Base-by-base conservation (phyloP, 805 yeast species). In the Novakomyces olei region DNA sequence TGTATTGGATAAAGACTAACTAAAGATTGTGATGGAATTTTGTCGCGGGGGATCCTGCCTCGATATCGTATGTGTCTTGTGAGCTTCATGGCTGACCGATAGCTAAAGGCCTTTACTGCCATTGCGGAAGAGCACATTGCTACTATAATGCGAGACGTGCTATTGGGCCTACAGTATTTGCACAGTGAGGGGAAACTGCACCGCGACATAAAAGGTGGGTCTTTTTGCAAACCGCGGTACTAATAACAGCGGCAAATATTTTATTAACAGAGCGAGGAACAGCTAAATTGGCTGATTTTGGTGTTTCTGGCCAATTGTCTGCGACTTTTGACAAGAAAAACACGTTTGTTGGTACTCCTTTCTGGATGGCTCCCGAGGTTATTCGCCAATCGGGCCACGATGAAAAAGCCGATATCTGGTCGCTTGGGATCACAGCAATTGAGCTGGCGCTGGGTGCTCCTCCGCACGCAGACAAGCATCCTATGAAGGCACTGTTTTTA, bases 281-380 rank as follows among this genome's bases (percentile, higher is more conserved):
- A 19, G 68, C 83, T 26, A 85, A 83, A 48, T 54, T 83, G 20
- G 94, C 81, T 0, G 96, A 85, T 54, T 83, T 83, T 57, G 96
- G 96, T 1, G 94, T 83, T 3, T 69, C 85, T 44, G 88, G 88
- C 0, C 88, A 80, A 49, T 59, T 83, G 18, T 64, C 72, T 15
- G 53, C 59, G 29, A 8, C 15, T 8, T 36, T 53, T 29, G 51
- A 57, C 15, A 60, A 60, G 38, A 65, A 72, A 40, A 67, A 66
- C 35, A 78, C 94, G 0, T 73, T 83, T 60, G 93, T 81, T 33
- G 96, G 96, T 1, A 81, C 95, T 0, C 94, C 95, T 9, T 79
- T 69, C 51, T 83, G 95, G 95, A 83, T 85, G 96, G 98, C 98
- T 0, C 98, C 98, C 0, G 98, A 88, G 49, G 76, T 85, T n/a